Conservation (phyloP, 371 early-diverging fungal genomes). For the Syncephalastrum sp. region DNA sequence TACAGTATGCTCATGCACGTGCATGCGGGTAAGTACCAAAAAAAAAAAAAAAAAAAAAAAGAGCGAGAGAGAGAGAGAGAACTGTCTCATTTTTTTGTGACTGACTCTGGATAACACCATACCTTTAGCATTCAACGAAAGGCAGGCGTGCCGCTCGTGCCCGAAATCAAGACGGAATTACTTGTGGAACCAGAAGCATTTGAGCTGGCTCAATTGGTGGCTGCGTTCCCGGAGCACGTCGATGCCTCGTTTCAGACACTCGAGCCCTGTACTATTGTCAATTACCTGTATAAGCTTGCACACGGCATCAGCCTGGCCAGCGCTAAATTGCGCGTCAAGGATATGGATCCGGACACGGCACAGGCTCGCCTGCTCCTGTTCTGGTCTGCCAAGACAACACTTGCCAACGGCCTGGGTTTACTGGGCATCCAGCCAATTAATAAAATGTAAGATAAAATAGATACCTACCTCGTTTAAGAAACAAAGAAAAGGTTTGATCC, state of each 20-base stretch:
- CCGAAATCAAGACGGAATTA: constrained; percentile 31
- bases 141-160: constrained; percentile 15
- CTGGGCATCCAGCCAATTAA: constrained; percentile 81
- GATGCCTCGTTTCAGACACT: constrained; percentile 47
- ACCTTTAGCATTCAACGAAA: constrained; percentile 43
- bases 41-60: background rate
- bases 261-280: constrained; percentile 89
- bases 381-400: constrained; percentile 70
- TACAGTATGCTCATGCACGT: constrained; percentile 96
- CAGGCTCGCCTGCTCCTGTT: constrained; percentile 78
- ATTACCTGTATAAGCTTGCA: constrained; percentile 82
- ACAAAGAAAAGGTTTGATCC: background rate
- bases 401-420: constrained; percentile 76
- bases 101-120: background rate
- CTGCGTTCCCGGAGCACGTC: constrained; percentile 86
- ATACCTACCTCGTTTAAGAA: background rate
- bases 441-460: constrained; percentile 66
- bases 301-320: constrained; percentile 78
- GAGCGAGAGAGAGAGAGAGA: too few relatives aligned
- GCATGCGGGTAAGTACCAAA: constrained; percentile 60
- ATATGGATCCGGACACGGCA: constrained; percentile 64
- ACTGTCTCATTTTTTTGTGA: too few relatives aligned
- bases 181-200: constrained; percentile 71
- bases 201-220: constrained; percentile 72
- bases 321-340: constrained; percentile 72